A percentile compares a stretch with the other conserved stretches of the same genome.
Evolutionary conservation across 495 filamentous ascomycete genomes (phyloP).

Genomic region (Saxophila tyrrhenica): DNA sequence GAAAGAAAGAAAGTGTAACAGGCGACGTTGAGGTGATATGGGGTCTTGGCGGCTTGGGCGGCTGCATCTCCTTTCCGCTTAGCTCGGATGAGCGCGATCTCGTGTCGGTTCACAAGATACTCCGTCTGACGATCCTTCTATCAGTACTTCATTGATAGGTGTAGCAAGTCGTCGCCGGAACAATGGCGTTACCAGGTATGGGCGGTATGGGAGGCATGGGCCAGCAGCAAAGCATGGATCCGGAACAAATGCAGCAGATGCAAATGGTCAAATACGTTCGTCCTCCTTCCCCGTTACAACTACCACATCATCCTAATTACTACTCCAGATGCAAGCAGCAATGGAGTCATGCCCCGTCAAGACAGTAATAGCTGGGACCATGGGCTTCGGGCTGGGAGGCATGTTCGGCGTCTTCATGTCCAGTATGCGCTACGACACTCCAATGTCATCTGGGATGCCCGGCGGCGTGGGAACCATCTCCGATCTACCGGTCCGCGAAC

Average conservation of each 20-base stretch:
- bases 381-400: conserved; percentile 84
- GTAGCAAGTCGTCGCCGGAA: not conserved
- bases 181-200: conserved; percentile 20
- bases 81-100: no score
- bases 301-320: not conserved
- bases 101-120: no score
- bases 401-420: conserved; percentile 95
- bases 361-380: conserved; percentile 67
- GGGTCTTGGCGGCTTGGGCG: no score
- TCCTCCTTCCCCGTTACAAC: not conserved
- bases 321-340: conserved; percentile 54
- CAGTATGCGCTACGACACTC: conserved; percentile 85
- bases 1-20: no score
- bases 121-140: no score
- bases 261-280: conserved; percentile 25
- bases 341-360: conserved; percentile 89
- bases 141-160: no score
- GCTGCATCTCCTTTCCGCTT: no score
- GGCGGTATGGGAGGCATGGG: conserved; percentile 9
- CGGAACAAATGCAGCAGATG: conserved; percentile 23
- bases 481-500: conserved; percentile 63
- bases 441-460: conserved; percentile 49
- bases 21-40: no score
- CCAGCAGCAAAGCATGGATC: conserved; percentile 3
- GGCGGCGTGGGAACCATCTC: conserved; percentile 40